Evolutionary conservation across 495 filamentous ascomycete genomes (phyloP).

Genomic region (Hypoxylon perforatum): DNA sequence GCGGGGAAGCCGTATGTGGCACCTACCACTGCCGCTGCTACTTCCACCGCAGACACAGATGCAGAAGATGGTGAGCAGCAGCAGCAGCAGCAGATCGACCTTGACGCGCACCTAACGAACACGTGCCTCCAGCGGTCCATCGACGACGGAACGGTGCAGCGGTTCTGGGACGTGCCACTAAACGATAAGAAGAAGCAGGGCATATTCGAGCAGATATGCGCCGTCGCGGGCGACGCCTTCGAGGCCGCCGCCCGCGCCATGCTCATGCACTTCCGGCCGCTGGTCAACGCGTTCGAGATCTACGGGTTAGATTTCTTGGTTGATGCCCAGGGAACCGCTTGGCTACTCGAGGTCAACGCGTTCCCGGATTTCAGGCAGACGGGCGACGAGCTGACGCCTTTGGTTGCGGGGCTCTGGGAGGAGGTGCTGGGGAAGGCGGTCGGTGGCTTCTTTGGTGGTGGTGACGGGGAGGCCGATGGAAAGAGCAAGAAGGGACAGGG

Average conservation of each 20-base stretch:
- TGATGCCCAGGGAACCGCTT: slow-evolving; percentile 70
- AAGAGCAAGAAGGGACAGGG: slow-evolving; percentile 9
- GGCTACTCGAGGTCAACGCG: slow-evolving; percentile 92
- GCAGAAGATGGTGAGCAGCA: too few relatives aligned
- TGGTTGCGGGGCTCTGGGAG: slow-evolving; percentile 81
- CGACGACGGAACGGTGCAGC: slow-evolving; percentile 59
- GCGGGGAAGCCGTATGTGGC: slow-evolving; percentile 73
- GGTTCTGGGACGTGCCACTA: slow-evolving; percentile 75
- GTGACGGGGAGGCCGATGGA: slow-evolving; percentile 1
- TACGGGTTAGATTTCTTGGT: slow-evolving; percentile 93
- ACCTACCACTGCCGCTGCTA: slow-evolving; percentile 51
- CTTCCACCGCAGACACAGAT: too few relatives aligned
- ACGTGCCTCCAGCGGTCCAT: slow-evolving; percentile 84
- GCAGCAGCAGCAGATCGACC: slow-evolving; percentile 56
- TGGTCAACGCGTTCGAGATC: slow-evolving; percentile 89
- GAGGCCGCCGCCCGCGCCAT: slow-evolving; percentile 84
- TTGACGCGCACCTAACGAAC: slow-evolving; percentile 87
- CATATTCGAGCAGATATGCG: slow-evolving; percentile 78
- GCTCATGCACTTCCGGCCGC: slow-evolving; percentile 89
- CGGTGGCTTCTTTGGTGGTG: slow-evolving; percentile 44
- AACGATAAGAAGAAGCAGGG: slow-evolving; percentile 52
- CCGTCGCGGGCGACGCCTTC: slow-evolving; percentile 78
- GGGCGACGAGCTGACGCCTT: slow-evolving; percentile 72
- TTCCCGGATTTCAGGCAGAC: slow-evolving; percentile 97
- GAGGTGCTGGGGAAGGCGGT: slow-evolving; percentile 75